Evolutionary conservation across 495 filamentous ascomycete genomes (phyloP).

Genomic region (Hypoxylon fragiforme): DNA sequence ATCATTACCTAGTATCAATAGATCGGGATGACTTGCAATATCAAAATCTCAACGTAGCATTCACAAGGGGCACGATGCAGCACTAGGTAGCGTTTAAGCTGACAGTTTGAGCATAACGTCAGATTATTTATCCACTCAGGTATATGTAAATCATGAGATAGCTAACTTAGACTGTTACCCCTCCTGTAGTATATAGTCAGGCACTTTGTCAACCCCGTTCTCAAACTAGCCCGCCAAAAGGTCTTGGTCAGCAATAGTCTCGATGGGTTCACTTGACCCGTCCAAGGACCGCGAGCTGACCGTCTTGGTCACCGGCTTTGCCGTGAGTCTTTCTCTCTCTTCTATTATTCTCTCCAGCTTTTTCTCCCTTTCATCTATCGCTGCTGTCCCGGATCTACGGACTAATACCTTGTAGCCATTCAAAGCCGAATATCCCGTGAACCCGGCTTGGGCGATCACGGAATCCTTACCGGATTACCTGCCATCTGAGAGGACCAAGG

Average conservation of each 20-base stretch:
- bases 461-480: constrained; percentile 54
- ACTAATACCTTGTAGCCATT: constrained; percentile 59
- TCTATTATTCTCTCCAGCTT: constrained; percentile 5
- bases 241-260: neutral
- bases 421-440: constrained; percentile 62
- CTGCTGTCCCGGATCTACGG: neutral
- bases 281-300: constrained; percentile 59
- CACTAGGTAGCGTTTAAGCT: constrained; percentile 11
- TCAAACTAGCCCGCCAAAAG: neutral
- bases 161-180: too few relatives aligned
- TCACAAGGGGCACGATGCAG: constrained; percentile 8
- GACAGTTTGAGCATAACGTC: constrained; percentile 19
- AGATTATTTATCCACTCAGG: neutral
- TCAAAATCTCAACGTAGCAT: constrained; percentile 7
- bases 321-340: constrained; percentile 52
- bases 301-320: constrained; percentile 74
- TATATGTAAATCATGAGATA: too few relatives aligned
- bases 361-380: constrained; percentile 11
- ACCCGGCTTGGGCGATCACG: constrained; percentile 74
- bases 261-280: constrained; percentile 45
- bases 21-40: constrained; percentile 14
- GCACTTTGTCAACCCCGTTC: neutral
- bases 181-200: too few relatives aligned
- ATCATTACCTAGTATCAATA: neutral
- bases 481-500: constrained; percentile 48